These are phyloP conservation scores for Choanephora cucurbitarum DNA, from an alignment of 371 early-diverging fungal genomes.

Conservation along the genomic window DNA sequence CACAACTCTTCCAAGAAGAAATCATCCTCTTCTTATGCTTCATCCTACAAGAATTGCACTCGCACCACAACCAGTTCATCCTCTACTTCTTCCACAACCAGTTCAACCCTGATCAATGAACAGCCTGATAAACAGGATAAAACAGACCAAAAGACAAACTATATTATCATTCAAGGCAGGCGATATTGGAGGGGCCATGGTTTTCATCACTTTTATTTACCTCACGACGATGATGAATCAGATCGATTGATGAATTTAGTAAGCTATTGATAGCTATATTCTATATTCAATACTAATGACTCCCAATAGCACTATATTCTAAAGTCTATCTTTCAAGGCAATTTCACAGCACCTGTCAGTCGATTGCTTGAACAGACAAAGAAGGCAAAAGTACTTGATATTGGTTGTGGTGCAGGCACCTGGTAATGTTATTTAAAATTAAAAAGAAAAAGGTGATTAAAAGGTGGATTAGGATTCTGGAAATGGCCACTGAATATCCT, in stretches of 20 bases:
- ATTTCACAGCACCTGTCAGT: slow-evolving; percentile 34
- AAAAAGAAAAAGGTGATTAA: slow-evolving; percentile 5
- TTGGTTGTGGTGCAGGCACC: slow-evolving; percentile 49
- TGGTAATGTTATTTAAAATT: slow-evolving; percentile 22
- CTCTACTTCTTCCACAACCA: slow-evolving; percentile 9
- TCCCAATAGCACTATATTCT: slow-evolving; percentile 40
- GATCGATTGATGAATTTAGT: slow-evolving; percentile 46
- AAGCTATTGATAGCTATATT: slow-evolving; percentile 6
- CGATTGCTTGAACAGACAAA: slow-evolving; percentile 1
- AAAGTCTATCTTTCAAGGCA: slow-evolving; percentile 39
- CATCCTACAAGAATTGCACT: slow-evolving; percentile 3
- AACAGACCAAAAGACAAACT: not conserved
- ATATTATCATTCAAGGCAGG: slow-evolving; percentile 9
- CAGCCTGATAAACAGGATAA: not conserved
- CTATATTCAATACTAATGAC: not conserved
- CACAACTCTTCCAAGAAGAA: slow-evolving; percentile 8
- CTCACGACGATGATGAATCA: slow-evolving; percentile 45
- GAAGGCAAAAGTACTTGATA: slow-evolving; percentile 34
- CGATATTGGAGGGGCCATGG: slow-evolving; percentile 14
- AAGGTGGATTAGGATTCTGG: slow-evolving; percentile 26
- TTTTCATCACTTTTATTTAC: slow-evolving; percentile 21
- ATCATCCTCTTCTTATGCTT: slow-evolving; percentile 9
- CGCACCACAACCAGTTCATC: not conserved
- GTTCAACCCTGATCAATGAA: not conserved
- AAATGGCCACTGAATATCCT: slow-evolving; percentile 37